These are phyloP conservation scores for Calvatia gigantea DNA, from an alignment of 768 basidiomycete genomes.

Conservation along the genomic window DNA sequence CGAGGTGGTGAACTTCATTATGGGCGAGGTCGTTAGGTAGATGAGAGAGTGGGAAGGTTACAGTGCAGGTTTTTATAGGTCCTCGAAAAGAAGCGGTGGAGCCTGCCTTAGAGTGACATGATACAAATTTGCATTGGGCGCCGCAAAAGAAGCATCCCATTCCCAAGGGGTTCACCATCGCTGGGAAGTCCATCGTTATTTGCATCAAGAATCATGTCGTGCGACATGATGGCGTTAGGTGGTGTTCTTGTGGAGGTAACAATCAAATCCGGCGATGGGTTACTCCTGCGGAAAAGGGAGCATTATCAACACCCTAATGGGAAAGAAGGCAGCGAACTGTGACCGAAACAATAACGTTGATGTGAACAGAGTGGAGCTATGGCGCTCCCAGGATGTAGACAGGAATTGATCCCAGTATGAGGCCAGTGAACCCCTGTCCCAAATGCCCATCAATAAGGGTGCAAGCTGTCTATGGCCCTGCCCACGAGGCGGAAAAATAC, in stretches of 20 bases:
- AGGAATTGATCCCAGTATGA: neutral
- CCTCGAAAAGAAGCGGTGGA: neutral
- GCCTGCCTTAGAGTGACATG: neutral
- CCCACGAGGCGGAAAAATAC: no score
- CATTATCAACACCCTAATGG: neutral
- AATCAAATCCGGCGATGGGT: neutral
- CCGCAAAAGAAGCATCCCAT: neutral
- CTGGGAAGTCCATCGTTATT: conserved; percentile 2
- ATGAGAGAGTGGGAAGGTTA: neutral
- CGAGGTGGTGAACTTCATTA: neutral
- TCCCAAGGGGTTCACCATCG: neutral
- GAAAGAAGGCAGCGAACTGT: neutral
- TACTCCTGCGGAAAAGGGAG: neutral
- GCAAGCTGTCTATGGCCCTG: no score
- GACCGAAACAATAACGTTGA: neutral
- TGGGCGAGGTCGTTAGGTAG: neutral
- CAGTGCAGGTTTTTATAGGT: neutral
- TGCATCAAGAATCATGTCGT: neutral
- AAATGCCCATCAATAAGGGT: no score
- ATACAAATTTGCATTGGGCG: neutral
- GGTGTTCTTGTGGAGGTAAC: neutral
- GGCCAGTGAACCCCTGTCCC: neutral
- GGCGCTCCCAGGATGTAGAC: neutral
- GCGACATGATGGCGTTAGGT: neutral
- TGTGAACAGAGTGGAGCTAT: neutral